Conservation (phyloP, 2,329 filamentous ascomycete species). For the Blastomyces emzantsi region DNA sequence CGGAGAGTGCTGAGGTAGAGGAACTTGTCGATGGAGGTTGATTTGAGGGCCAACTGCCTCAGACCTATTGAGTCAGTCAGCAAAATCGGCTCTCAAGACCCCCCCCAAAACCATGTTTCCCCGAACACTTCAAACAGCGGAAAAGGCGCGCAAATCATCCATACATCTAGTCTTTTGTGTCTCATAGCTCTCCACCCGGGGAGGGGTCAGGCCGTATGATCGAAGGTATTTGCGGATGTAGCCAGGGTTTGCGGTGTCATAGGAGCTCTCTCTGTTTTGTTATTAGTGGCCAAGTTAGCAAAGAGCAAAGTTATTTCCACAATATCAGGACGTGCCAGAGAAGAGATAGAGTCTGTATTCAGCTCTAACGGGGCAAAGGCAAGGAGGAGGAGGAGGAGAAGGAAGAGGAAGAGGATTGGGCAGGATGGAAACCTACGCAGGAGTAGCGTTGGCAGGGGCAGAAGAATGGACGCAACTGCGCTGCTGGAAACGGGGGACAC, state of each 20-base stretch:
- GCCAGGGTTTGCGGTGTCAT: slow-evolving; percentile 42
- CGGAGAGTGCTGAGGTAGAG: slow-evolving; percentile 42
- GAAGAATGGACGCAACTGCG: slow-evolving; percentile 31
- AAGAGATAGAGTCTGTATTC: not conserved
- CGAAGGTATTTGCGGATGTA: slow-evolving; percentile 45
- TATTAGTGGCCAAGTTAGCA: too few species aligned
- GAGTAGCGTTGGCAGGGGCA: slow-evolving; percentile 26
- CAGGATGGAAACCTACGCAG: slow-evolving; percentile 23
- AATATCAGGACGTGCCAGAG: not conserved
- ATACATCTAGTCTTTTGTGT: slow-evolving; percentile 41
- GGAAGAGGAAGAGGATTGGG: not conserved
- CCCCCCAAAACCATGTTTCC: not conserved
- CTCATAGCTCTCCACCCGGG: slow-evolving; percentile 41
- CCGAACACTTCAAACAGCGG: not conserved
- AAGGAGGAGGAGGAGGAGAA: not conserved
- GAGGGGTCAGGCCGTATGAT: slow-evolving; percentile 43
- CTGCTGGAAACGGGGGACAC: slow-evolving; percentile 23
- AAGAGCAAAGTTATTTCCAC: not conserved
- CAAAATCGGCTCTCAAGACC: not conserved
- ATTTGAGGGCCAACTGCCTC: slow-evolving; percentile 40
- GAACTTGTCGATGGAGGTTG: slow-evolving; percentile 42
- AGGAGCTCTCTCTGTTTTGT: slow-evolving; percentile 39
- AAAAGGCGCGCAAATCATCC: slow-evolving; percentile 1
- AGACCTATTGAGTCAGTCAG: slow-evolving; percentile 26
- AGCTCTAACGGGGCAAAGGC: not conserved